Conservation (phyloP, 805 yeast species). For the Saturnispora saitoi region DNA sequence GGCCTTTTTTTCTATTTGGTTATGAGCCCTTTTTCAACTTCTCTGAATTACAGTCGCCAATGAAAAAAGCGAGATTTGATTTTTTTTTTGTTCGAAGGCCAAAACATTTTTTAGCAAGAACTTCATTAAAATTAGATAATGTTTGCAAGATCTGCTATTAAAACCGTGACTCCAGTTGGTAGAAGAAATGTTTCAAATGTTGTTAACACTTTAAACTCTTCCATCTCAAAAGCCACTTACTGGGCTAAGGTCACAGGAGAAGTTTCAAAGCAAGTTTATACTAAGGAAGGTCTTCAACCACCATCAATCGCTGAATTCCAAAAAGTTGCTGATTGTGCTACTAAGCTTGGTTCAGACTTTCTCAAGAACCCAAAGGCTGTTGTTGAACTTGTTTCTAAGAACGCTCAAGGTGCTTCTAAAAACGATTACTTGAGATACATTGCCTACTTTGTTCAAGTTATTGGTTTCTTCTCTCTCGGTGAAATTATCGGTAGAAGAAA, state of each 20-base stretch:
- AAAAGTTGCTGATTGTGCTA: slow-evolving; percentile 53
- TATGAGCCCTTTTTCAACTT: slow-evolving; percentile 1
- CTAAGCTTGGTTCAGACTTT: slow-evolving; percentile 36
- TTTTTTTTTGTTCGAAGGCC: not conserved
- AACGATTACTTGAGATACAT: slow-evolving; percentile 56
- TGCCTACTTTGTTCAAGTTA: slow-evolving; percentile 71
- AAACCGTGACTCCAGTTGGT: slow-evolving; percentile 23
- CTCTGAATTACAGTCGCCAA: not conserved
- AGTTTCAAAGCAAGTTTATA: slow-evolving; percentile 66
- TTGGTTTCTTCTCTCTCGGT: slow-evolving; percentile 90
- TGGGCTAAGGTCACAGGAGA: slow-evolving; percentile 58
- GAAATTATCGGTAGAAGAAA: slow-evolving; percentile 96
- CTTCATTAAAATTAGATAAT: slow-evolving; percentile 10
- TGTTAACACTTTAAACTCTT: slow-evolving; percentile 17
- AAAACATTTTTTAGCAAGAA: not conserved
- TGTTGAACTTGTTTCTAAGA: slow-evolving; percentile 36
- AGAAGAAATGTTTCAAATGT: slow-evolving; percentile 34
- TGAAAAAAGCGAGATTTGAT: not conserved
- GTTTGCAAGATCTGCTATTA: slow-evolving; percentile 30
- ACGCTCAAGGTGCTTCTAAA: slow-evolving; percentile 36
- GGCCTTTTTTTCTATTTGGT: not conserved
- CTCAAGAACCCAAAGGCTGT: slow-evolving; percentile 55
- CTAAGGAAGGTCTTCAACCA: slow-evolving; percentile 89
- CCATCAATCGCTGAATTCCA: slow-evolving; percentile 74
- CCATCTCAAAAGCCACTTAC: slow-evolving; percentile 57